Evolutionary conservation across 108 stramenopile genomes (phyloP).

Genomic region (Nitzschia inconspicua): DNA sequence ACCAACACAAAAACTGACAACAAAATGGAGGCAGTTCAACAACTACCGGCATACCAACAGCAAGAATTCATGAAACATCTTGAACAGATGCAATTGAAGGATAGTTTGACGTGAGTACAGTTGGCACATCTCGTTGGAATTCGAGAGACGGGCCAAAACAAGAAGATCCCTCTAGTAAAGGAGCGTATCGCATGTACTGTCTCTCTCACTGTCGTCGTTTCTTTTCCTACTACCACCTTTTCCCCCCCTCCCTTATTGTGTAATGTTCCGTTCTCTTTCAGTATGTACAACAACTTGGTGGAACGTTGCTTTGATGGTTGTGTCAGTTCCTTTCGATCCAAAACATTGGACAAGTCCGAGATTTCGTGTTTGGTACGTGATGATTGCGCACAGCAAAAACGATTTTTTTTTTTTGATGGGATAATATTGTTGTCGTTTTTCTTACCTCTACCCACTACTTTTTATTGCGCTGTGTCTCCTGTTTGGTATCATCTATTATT

Average conservation of each 20-base stretch:
- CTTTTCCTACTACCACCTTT: neutral
- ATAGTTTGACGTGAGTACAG: constrained; percentile 72
- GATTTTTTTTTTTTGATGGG: neutral
- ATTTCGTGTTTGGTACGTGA: constrained; percentile 49
- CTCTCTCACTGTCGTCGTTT: neutral
- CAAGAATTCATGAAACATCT: constrained; percentile 82
- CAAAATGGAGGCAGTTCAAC: constrained; percentile 75
- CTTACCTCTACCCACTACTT: neutral
- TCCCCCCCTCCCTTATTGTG: neutral
- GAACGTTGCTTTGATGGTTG: constrained; percentile 78
- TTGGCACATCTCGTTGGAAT: neutral
- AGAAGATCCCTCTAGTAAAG: neutral
- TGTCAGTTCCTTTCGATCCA: constrained; percentile 80
- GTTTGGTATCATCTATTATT: neutral
- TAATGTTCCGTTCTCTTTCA: constrained; percentile 10
- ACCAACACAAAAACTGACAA: too few species aligned
- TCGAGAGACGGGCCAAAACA: neutral
- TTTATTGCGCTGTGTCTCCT: neutral
- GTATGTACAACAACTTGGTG: constrained; percentile 87
- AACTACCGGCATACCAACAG: constrained; percentile 76
- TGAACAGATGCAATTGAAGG: constrained; percentile 88
- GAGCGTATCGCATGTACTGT: neutral
- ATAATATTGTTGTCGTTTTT: neutral
- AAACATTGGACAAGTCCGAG: constrained; percentile 77
- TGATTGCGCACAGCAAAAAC: constrained; percentile 18